Evolutionary conservation across 345 rosid genomes (phyloP).

Genomic region (Anacardium occidentale): DNA sequence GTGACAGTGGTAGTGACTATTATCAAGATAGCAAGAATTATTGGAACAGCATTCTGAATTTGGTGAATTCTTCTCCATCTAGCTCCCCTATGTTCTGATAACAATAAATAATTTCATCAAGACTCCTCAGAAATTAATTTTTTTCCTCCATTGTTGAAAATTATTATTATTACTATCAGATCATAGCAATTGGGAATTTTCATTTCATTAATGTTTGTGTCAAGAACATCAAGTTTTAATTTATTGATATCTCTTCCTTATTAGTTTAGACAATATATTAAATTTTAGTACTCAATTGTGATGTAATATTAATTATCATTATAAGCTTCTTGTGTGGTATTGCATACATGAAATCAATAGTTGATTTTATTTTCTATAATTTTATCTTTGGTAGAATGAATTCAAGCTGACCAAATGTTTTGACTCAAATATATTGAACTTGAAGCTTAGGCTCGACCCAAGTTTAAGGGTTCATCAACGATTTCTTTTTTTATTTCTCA

Average conservation of each 20-base stretch:
- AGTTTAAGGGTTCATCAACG: too few species aligned
- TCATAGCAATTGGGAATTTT: background rate
- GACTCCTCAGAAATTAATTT: too few species aligned
- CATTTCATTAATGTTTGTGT: background rate
- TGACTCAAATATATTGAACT: too few species aligned
- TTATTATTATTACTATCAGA: too few species aligned
- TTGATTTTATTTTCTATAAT: too few species aligned
- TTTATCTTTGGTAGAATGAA: too few species aligned
- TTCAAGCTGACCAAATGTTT: too few species aligned
- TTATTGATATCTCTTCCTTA: background rate
- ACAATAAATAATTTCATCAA: background rate
- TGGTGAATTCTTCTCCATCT: slow-evolving; percentile 86
- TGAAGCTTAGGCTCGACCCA: too few species aligned
- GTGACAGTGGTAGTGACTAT: slow-evolving; percentile 25
- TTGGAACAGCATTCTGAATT: slow-evolving; percentile 90
- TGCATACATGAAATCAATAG: too few species aligned
- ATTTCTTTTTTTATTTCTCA: too few species aligned
- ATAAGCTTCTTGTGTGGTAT: too few species aligned
- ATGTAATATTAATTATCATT: too few species aligned
- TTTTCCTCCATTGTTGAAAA: background rate
- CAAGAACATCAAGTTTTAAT: background rate
- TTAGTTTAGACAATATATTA: slow-evolving; percentile 1
- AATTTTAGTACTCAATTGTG: background rate
- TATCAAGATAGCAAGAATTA: slow-evolving; percentile 88
- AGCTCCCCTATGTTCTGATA: slow-evolving; percentile 63